phyloP scores from a whole-genome alignment of 768 basidiomycete genomes.

The Mycena venus region DNA sequence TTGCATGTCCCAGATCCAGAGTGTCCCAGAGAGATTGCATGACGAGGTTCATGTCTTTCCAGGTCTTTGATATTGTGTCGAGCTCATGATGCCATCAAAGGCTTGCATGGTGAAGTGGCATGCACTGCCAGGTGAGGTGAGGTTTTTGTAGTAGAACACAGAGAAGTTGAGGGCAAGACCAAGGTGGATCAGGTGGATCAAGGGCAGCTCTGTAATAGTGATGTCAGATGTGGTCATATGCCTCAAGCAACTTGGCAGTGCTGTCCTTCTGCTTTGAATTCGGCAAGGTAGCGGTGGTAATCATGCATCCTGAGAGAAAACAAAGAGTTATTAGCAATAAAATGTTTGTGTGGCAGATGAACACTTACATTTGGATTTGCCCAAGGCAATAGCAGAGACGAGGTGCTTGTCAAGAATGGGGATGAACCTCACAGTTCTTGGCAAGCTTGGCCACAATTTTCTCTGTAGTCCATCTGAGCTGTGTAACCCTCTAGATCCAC shows the following conservation, averaged over 20 bases:
- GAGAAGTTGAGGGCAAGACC: constrained; percentile 99
- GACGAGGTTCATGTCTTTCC: constrained; percentile 98
- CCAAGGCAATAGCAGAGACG: constrained; percentile 94
- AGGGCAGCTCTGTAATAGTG: constrained; percentile 92
- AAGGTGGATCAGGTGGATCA: constrained; percentile 98
- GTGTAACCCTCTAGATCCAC: too few relatives aligned
- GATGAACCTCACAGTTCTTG: constrained; percentile 98
- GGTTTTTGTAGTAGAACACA: constrained; percentile 99
- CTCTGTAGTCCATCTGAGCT: too few relatives aligned
- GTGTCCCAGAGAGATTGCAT: constrained; percentile 96
- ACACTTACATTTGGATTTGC: constrained; percentile 95
- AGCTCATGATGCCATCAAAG: constrained; percentile 99
- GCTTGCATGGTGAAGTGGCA: constrained; percentile 99
- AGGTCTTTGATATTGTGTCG: constrained; percentile 97
- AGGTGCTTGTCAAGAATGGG: constrained; percentile 98
- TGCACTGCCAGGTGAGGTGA: constrained; percentile 98
- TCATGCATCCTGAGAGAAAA: constrained; percentile 89
- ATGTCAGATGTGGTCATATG: constrained; percentile 98
- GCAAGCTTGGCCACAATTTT: constrained; percentile 98
- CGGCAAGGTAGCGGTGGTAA: constrained; percentile 98
- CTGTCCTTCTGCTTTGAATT: constrained; percentile 98
- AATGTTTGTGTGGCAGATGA: background rate
- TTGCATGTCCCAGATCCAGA: constrained; percentile 99
- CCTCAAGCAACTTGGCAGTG: constrained; percentile 96
- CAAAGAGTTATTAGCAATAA: constrained; percentile 37